Percentiles rank a stretch among this genome's conserved stretches.
Evolutionary conservation across 257 asterid species (phyloP).

Genomic region (Solanum ossicruentum): DNA sequence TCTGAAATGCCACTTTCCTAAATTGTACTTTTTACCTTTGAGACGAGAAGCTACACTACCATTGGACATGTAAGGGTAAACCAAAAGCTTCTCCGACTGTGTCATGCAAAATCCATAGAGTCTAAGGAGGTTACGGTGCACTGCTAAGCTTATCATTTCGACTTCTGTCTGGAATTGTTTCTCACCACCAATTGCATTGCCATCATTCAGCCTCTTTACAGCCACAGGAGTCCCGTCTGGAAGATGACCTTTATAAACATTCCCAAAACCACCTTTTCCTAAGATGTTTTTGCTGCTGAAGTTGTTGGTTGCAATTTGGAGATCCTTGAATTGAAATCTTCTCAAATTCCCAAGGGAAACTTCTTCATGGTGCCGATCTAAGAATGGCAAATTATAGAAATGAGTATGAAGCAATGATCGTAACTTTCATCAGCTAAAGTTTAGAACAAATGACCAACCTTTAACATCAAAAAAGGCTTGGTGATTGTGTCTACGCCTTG

Average conservation of each 20-base stretch:
- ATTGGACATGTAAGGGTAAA: slow-evolving; percentile 90
- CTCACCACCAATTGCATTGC: slow-evolving; percentile 70
- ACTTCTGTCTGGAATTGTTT: slow-evolving; percentile 90
- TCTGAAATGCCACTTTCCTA: not conserved
- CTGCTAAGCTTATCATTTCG: slow-evolving; percentile 91
- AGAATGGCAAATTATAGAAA: not conserved
- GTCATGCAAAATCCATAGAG: slow-evolving; percentile 87
- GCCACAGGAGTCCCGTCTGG: slow-evolving; percentile 80
- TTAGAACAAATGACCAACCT: slow-evolving; percentile 25
- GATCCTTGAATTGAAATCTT: slow-evolving; percentile 71
- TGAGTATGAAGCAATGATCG: not conserved
- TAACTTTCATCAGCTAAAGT: not conserved
- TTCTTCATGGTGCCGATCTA: slow-evolving; percentile 64
- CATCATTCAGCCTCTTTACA: slow-evolving; percentile 86
- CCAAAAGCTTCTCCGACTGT: slow-evolving; percentile 66
- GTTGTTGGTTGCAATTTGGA: slow-evolving; percentile 74
- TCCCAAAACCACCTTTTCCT: slow-evolving; percentile 94
- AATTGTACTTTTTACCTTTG: slow-evolving; percentile 25
- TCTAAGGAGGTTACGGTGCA: slow-evolving; percentile 87
- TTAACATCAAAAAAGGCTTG: slow-evolving; percentile 38
- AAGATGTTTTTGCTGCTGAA: slow-evolving; percentile 73
- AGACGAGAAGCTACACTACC: slow-evolving; percentile 98
- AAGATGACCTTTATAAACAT: slow-evolving; percentile 77
- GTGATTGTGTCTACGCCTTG: slow-evolving; percentile 30
- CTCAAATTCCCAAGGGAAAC: slow-evolving; percentile 80